phyloP scores from a whole-genome alignment of 176 grass and related monocot genomes.

The Oryza coarctata region DNA sequence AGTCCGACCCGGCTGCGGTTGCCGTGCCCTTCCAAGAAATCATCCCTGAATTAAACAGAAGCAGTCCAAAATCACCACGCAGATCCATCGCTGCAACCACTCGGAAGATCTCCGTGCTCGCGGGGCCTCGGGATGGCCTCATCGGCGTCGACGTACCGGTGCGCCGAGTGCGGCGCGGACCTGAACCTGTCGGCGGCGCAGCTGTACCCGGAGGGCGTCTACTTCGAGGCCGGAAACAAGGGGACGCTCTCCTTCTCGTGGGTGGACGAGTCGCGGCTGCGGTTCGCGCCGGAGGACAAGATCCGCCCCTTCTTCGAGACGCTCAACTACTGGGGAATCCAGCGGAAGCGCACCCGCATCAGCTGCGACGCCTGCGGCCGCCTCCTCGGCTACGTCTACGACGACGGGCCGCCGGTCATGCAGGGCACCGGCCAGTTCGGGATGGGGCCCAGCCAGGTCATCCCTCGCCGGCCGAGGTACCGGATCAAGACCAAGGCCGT shows the following conservation, averaged over 20 bases:
- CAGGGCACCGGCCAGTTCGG: constrained; percentile 63
- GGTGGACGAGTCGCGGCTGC: constrained; percentile 73
- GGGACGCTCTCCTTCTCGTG: constrained; percentile 89
- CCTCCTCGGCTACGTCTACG: constrained; percentile 82
- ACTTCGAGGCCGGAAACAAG: constrained; percentile 93
- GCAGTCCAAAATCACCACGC: not conserved
- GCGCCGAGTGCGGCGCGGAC: constrained; percentile 60
- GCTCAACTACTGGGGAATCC: constrained; percentile 82
- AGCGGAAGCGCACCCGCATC: constrained; percentile 69
- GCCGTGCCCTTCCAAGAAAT: not conserved
- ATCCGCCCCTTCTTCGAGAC: constrained; percentile 89
- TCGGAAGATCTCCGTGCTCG: not conserved
- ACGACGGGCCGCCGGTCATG: constrained; percentile 75
- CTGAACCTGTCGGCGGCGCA: constrained; percentile 75
- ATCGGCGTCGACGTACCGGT: constrained; percentile 37
- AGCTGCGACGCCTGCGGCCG: constrained; percentile 62
- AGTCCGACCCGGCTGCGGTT: constrained; percentile 10
- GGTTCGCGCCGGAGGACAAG: constrained; percentile 65
- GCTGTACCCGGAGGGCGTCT: constrained; percentile 58
- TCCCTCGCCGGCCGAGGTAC: constrained; percentile 66
- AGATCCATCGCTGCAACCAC: not conserved
- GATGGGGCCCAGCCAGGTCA: constrained; percentile 79
- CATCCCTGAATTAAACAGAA: no score
- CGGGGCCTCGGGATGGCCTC: not conserved
- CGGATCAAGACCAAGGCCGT: constrained; percentile 86